Evolutionary conservation across 345 rosid species (phyloP), one percentile per base, ranked within the genome.

Genomic region (Gossypium australe): DNA sequence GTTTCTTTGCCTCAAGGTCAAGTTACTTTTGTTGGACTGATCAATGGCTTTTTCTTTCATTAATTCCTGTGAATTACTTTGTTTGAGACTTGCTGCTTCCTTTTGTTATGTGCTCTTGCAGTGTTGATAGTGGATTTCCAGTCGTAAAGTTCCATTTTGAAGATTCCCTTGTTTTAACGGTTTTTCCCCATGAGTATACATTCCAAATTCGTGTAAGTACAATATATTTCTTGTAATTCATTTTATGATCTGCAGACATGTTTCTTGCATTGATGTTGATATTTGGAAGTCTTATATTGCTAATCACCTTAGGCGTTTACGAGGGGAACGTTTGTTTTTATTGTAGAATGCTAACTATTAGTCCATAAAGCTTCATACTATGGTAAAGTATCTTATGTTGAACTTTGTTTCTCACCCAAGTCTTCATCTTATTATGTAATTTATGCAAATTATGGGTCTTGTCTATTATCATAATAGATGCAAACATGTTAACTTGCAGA

Each of bases 171-270:
- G 62, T 75, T 65, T 78, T 94, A 74, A 79, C 78, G 0, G 84
- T 87, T 72, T 78, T 80, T 80, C 97, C 98, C 18, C 92, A 81
- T 34, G 98, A 92, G 34, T 94, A 94, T 77, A 78, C 92, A 73
- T 92, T 94, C 78, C 49, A 67, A 77, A 78, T 84, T 82, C 78
- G 72, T 52, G 98, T 93, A 85, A 89, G 92, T 89, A 49, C 11
- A 70, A 22, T 24, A 1, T 24, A 17, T 69, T 29, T 51, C 25
- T 25, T 68, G 49, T 24, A 67, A 47, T 47, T 47, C 70, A 13
- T 47, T 67, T 48, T 24, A 67, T 67, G 56, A 47, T 48, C 38
- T 41, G 7, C 17, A 13, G 9, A 67, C 70, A 66, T 47, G n/a
- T 49, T 66, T 44, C 34, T 65, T 24, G 20, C 0, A 24, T 44